Conservation (phyloP, 2,329 filamentous ascomycete species). For the Elsinoe australis region DNA sequence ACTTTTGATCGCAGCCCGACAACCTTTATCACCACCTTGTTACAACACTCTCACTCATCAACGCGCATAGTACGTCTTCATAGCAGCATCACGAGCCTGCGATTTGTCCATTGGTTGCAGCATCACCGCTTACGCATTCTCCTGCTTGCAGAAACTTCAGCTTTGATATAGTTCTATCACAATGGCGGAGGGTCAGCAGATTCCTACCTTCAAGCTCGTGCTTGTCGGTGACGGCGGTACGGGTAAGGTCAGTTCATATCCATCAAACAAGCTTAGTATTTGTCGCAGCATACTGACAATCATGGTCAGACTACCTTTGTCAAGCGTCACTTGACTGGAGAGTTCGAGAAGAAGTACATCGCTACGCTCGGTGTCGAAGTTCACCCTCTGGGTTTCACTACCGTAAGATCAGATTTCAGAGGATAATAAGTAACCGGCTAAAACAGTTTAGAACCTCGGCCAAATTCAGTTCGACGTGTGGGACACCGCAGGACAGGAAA, state of each 20-base stretch:
- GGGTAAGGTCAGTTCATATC: conserved; percentile 89
- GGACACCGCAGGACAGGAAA: conserved; percentile 98
- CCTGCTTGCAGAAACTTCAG: conserved; percentile 8
- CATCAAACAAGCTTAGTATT: no score
- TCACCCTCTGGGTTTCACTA: conserved; percentile 95
- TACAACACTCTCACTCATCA: conserved; percentile 7
- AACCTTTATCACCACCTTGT: background rate
- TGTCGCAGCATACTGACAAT: background rate
- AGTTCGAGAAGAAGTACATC: conserved; percentile 99
- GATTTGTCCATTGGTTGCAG: conserved; percentile 1
- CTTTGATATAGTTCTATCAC: conserved; percentile 17
- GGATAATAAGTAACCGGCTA: conserved; percentile 17
- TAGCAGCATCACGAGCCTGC: background rate
- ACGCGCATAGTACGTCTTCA: conserved; percentile 7
- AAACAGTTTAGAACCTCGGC: conserved; percentile 65
- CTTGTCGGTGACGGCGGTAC: conserved; percentile 99
- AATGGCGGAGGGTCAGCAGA: conserved; percentile 56
- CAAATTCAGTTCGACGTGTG: conserved; percentile 98
- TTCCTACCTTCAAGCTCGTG: conserved; percentile 97
- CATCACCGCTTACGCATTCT: background rate
- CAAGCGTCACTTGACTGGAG: conserved; percentile 99
- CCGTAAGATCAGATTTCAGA: conserved; percentile 54
- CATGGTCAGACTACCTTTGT: conserved; percentile 86
- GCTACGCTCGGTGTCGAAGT: conserved; percentile 99
- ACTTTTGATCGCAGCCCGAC: conserved; percentile 15